A percentile compares a stretch with the other conserved stretches of the same genome.
Conservation (phyloP, 345 rosid species). For the Theobroma cacao region DNA sequence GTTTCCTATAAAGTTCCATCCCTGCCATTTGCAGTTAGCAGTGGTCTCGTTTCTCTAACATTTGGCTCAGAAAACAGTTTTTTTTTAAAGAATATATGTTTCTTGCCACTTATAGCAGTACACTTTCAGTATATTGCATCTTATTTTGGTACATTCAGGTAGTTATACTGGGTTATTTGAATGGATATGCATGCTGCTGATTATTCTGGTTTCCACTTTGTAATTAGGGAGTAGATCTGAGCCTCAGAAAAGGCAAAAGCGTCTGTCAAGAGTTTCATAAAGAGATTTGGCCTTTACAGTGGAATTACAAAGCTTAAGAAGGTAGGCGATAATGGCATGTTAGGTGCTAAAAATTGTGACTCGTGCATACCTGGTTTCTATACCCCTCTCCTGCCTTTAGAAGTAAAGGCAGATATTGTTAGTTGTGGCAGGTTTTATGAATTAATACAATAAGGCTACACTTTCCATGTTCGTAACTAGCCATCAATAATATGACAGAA, state of each 20-base stretch:
- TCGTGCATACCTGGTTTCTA: not conserved
- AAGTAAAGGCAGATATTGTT: not conserved
- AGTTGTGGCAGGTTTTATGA: not conserved
- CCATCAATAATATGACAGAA: not conserved
- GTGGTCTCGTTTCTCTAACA: not conserved
- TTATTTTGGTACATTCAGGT: not conserved
- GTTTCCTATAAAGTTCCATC: not conserved
- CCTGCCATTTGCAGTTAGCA: not conserved
- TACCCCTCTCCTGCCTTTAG: not conserved
- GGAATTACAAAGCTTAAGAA: not conserved
- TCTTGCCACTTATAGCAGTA: not conserved
- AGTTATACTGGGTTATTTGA: not conserved
- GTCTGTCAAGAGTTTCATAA: not conserved
- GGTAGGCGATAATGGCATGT: not conserved
- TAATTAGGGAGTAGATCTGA: not conserved
- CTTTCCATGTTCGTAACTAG: not conserved
- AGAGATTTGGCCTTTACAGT: not conserved
- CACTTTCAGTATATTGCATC: not conserved
- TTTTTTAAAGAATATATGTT: not conserved
- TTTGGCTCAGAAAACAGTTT: not conserved
- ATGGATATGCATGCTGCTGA: not conserved
- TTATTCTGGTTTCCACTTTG: not conserved
- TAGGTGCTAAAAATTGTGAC: not conserved
- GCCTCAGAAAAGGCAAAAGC: conserved; percentile 5
- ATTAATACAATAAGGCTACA: not conserved